phyloP scores from a whole-genome alignment of 2,329 filamentous ascomycete species.

The Hymenoscyphus occultus region DNA sequence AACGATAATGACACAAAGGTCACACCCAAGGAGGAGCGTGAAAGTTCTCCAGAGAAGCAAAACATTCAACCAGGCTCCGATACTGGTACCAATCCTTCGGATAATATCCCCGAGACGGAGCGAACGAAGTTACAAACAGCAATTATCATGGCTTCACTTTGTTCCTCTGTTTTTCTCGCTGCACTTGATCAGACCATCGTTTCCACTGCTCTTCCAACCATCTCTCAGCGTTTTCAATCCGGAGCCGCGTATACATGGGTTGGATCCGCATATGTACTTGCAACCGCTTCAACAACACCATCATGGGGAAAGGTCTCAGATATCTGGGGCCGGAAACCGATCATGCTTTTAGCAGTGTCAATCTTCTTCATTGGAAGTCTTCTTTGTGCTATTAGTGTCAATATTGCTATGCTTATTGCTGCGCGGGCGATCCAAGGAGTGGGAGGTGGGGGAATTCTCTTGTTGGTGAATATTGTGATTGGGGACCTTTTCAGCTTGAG shows the following conservation, averaged over 20 bases:
- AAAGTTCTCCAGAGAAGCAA: too few relatives aligned
- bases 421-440: slow-evolving; percentile 46
- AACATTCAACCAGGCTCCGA: too few relatives aligned
- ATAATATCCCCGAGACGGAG: slow-evolving; percentile 23
- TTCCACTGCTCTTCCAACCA: slow-evolving; percentile 59
- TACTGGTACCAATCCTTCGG: too few relatives aligned
- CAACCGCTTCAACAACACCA: slow-evolving; percentile 62
- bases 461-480: slow-evolving; percentile 53
- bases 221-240: slow-evolving; percentile 52
- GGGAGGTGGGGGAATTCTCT: slow-evolving; percentile 50
- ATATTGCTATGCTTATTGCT: slow-evolving; percentile 47
- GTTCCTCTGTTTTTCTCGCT: slow-evolving; percentile 34
- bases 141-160: slow-evolving; percentile 36
- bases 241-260: slow-evolving; percentile 67
- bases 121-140: slow-evolving; percentile 33
- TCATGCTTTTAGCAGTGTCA: slow-evolving; percentile 46
- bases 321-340: slow-evolving; percentile 56
- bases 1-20: too few relatives aligned
- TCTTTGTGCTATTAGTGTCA: slow-evolving; percentile 45
- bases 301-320: slow-evolving; percentile 62
- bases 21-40: too few relatives aligned
- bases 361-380: slow-evolving; percentile 53
- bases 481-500: slow-evolving; percentile 52
- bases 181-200: slow-evolving; percentile 50
- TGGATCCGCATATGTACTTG: slow-evolving; percentile 69